phyloP scores from a whole-genome alignment of 495 filamentous ascomycete species.

The Chaetomium fimeti region DNA sequence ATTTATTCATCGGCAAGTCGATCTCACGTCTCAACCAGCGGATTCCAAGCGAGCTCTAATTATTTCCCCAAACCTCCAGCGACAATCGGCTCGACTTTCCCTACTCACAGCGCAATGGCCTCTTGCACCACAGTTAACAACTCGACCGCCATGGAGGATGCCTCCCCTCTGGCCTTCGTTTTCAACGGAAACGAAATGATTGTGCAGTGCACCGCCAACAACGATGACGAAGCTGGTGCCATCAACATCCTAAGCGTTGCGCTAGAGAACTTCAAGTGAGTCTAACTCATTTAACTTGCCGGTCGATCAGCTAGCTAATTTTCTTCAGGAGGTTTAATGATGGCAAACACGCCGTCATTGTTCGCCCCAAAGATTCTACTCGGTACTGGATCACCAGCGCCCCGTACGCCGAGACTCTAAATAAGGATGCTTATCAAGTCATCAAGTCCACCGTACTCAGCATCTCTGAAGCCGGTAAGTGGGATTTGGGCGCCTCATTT shows the following conservation, averaged over 20 bases:
- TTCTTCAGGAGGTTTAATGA: conserved; percentile 8
- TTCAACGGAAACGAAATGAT: conserved; percentile 22
- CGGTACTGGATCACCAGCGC: conserved; percentile 16
- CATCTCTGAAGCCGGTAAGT: not conserved
- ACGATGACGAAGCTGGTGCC: conserved; percentile 8
- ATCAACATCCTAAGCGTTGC: not conserved
- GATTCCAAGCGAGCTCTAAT: not conserved
- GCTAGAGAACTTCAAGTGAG: conserved; percentile 16
- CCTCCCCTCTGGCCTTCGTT: conserved; percentile 14
- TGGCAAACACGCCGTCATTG: conserved; percentile 15
- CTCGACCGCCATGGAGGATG: not conserved
- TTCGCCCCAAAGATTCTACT: conserved; percentile 8
- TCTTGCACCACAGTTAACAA: not conserved
- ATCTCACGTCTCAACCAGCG: not conserved
- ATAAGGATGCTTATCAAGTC: not conserved
- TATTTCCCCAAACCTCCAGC: not conserved
- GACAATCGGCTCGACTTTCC: not conserved
- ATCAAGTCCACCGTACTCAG: not conserved
- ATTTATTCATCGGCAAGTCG: not conserved
- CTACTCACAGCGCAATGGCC: conserved; percentile 7
- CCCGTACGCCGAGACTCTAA: conserved; percentile 5
- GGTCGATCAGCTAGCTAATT: not conserved
- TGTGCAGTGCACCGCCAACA: conserved; percentile 17
- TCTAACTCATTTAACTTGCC: not conserved
- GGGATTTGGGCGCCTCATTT: not conserved